These are phyloP conservation scores for Kodamaea laetipori DNA, from an alignment of 805 yeast genomes.

Conservation along the genomic window DNA sequence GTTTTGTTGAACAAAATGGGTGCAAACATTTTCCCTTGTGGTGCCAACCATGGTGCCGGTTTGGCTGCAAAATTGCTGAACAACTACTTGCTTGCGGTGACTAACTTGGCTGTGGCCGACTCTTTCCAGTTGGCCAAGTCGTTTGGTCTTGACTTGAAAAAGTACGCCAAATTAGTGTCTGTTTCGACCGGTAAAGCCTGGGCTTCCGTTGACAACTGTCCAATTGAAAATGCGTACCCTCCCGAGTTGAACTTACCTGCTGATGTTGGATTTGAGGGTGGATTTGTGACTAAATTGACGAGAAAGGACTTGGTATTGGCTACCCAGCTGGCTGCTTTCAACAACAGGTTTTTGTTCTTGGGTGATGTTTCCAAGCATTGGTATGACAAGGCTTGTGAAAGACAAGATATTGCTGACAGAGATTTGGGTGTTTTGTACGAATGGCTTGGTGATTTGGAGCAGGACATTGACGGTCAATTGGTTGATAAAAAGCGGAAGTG, in stretches of 20 bases:
- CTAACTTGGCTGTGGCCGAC: conserved; percentile 56
- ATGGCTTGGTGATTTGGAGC: conserved; percentile 43
- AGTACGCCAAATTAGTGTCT: conserved; percentile 51
- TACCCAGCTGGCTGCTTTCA: conserved; percentile 37
- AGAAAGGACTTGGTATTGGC: conserved; percentile 48
- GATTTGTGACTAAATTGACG: conserved; percentile 50
- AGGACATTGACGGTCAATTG: conserved; percentile 19
- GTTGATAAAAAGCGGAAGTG: conserved; percentile 10
- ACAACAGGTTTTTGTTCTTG: conserved; percentile 36
- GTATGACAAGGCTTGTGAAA: conserved; percentile 47
- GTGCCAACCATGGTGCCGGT: conserved; percentile 50
- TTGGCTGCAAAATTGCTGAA: conserved; percentile 57
- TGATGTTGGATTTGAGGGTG: conserved; percentile 48
- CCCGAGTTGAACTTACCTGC: conserved; percentile 44
- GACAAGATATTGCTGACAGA: conserved; percentile 40
- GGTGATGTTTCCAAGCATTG: conserved; percentile 43
- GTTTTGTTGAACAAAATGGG: conserved; percentile 47
- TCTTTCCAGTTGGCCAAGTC: conserved; percentile 55
- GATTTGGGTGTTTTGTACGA: conserved; percentile 47
- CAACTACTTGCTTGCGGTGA: conserved; percentile 54
- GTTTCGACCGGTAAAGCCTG: conserved; percentile 56
- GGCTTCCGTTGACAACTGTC: conserved; percentile 58
- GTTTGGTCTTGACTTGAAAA: conserved; percentile 48
- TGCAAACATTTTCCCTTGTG: conserved; percentile 50
- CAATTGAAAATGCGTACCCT: conserved; percentile 50